Evolutionary conservation across 2,329 filamentous ascomycete species (phyloP).

Genomic region (Fusarium praegraminearum): DNA sequence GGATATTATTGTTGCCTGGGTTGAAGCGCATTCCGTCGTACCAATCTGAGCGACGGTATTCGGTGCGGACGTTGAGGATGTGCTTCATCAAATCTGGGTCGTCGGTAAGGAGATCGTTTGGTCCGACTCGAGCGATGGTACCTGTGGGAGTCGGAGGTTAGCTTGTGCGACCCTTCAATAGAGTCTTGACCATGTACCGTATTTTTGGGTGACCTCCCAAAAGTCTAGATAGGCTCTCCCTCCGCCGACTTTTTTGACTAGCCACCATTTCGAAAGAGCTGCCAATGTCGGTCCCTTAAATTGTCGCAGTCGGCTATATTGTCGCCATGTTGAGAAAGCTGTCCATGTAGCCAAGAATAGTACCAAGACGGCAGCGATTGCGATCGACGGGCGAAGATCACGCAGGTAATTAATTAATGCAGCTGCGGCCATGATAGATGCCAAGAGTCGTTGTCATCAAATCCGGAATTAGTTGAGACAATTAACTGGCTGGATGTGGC

Average conservation of each 20-base stretch:
- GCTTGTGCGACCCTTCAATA: not conserved
- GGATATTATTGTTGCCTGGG: constrained; percentile 62
- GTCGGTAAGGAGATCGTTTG: constrained; percentile 55
- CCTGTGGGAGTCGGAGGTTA: constrained; percentile 37
- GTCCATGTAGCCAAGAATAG: constrained; percentile 27
- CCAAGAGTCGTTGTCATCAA: not conserved
- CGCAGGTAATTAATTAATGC: not conserved
- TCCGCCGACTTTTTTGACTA: constrained; percentile 49
- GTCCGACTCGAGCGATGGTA: constrained; percentile 56
- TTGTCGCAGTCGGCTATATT: constrained; percentile 55
- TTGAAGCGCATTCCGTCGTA: constrained; percentile 65
- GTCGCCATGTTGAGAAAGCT: constrained; percentile 34
- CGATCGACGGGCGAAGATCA: constrained; percentile 18
- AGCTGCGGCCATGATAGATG: constrained; percentile 14
- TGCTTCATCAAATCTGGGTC: constrained; percentile 55
- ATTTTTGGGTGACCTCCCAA: constrained; percentile 52
- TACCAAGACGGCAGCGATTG: constrained; percentile 11
- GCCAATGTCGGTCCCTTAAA: constrained; percentile 56
- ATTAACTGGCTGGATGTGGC: not conserved
- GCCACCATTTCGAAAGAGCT: constrained; percentile 56
- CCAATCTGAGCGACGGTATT: constrained; percentile 56
- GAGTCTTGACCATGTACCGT: constrained; percentile 48
- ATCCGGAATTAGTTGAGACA: not conserved
- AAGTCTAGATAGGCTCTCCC: constrained; percentile 54
- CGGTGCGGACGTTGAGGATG: constrained; percentile 51